Conservation (phyloP, 108 stramenopile species). For the Craspedostauros australis region DNA sequence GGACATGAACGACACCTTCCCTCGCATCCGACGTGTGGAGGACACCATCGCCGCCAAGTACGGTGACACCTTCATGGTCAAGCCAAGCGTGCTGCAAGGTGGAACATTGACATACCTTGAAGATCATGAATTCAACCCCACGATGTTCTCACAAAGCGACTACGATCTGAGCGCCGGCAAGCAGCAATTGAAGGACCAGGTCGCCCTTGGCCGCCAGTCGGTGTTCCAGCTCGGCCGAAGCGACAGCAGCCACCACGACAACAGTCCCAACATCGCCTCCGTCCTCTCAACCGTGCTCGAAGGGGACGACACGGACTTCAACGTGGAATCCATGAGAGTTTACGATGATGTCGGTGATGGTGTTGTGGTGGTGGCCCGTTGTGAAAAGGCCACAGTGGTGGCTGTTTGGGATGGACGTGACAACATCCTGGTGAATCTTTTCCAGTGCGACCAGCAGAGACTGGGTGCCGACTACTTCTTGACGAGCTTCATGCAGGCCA, state of each 20-base stretch:
- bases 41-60: no score
- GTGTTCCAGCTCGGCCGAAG: slow-evolving; percentile 57
- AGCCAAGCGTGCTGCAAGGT: no score
- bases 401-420: slow-evolving; percentile 31
- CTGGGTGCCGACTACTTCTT: slow-evolving; percentile 5
- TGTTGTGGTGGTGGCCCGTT: slow-evolving; percentile 12
- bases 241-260: no score
- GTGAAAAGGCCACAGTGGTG: slow-evolving; percentile 7
- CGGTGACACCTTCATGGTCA: no score
- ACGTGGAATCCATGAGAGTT: not conserved
- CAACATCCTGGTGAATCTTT: slow-evolving; percentile 39
- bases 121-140: no score
- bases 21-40: no score
- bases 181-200: slow-evolving; percentile 57
- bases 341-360: slow-evolving; percentile 47
- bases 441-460: slow-evolving; percentile 1
- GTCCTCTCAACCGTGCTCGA: no score
- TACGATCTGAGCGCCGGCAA: slow-evolving; percentile 51
- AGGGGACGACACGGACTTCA: no score
- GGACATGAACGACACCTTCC: no score
- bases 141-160: slow-evolving; percentile 29
- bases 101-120: no score
- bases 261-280: no score
- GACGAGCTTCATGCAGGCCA: slow-evolving; percentile 11
- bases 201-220: slow-evolving; percentile 48